A percentile compares a stretch with the other conserved stretches of the same genome.
These are phyloP conservation scores for Cucurbita maxima DNA, from an alignment of 306 rosid genomes.

Conservation along the genomic window DNA sequence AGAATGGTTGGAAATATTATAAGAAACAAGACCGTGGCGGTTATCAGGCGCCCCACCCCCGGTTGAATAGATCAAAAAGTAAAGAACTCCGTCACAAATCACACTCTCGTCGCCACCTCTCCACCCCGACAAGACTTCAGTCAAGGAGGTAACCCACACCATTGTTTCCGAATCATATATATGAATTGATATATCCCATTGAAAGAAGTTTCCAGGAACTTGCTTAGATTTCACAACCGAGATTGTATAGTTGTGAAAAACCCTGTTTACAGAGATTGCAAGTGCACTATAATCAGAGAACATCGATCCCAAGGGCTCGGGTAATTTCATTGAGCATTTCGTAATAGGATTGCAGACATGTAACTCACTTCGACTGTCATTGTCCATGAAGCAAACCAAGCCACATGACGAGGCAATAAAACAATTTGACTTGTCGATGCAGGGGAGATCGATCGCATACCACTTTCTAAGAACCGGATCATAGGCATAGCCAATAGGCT, in stretches of 20 bases:
- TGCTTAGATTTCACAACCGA: constrained; percentile 72
- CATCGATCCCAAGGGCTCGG: constrained; percentile 48
- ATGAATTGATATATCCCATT: constrained; percentile 69
- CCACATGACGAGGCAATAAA: constrained; percentile 59
- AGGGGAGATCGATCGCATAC: constrained; percentile 72
- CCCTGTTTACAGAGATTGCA: constrained; percentile 50
- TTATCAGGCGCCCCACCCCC: constrained; percentile 42
- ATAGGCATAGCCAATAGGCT: constrained; percentile 58
- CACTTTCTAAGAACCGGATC: constrained; percentile 78
- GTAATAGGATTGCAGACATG: constrained; percentile 74
- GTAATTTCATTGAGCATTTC: constrained; percentile 35
- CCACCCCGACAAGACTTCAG: constrained; percentile 81
- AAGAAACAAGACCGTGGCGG: constrained; percentile 58
- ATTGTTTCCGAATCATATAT: constrained; percentile 42
- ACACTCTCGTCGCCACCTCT: constrained; percentile 92
- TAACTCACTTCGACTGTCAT: constrained; percentile 43
- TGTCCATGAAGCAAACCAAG: constrained; percentile 82
- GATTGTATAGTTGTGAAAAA: constrained; percentile 33
- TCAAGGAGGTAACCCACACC: constrained; percentile 43
- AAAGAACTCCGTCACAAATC: constrained; percentile 68
- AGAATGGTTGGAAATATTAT: constrained; percentile 33
- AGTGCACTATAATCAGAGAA: constrained; percentile 68
- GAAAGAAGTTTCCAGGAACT: constrained; percentile 61
- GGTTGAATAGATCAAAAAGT: constrained; percentile 63
- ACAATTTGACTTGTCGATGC: constrained; percentile 47